These are phyloP conservation scores for Myxozyma kluyveri DNA, from an alignment of 805 yeast species.

Conservation along the genomic window DNA sequence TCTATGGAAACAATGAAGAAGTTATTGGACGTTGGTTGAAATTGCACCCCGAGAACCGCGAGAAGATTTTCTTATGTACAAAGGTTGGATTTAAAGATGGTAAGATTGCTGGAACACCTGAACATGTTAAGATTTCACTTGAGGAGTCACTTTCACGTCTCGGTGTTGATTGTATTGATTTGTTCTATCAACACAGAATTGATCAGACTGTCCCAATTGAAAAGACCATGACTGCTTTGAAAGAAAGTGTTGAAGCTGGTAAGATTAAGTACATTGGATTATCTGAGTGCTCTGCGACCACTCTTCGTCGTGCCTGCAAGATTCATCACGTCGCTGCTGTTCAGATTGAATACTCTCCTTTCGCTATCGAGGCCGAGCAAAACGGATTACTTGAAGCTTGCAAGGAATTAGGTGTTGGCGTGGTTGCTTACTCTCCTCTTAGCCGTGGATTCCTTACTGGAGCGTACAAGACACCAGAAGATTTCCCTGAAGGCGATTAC, in stretches of 20 bases:
- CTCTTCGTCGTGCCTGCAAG: conserved; percentile 58
- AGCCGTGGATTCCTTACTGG: conserved; percentile 80
- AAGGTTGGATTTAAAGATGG: conserved; percentile 54
- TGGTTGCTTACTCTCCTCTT: conserved; percentile 81
- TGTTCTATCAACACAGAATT: conserved; percentile 73
- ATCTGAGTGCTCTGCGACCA: conserved; percentile 65
- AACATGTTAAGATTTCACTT: conserved; percentile 15
- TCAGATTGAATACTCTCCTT: conserved; percentile 76
- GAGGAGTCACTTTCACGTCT: conserved; percentile 24
- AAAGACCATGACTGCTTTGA: conserved; percentile 55
- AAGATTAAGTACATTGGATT: conserved; percentile 67
- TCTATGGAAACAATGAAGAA: conserved; percentile 60
- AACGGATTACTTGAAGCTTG: conserved; percentile 66
- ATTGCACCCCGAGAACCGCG: conserved; percentile 22
- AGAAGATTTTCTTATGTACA: conserved; percentile 52
- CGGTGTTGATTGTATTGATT: conserved; percentile 41
- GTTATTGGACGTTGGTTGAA: conserved; percentile 52
- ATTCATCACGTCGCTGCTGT: conserved; percentile 61
- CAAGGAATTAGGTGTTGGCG: conserved; percentile 57
- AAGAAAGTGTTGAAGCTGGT: conserved; percentile 62
- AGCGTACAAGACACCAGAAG: conserved; percentile 44
- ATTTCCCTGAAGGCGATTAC: conserved; percentile 54
- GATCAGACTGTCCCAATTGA: conserved; percentile 58
- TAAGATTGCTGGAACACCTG: conserved; percentile 30
- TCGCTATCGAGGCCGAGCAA: conserved; percentile 55